These are phyloP conservation scores for Chlorociboria aeruginascens DNA, from an alignment of 495 filamentous ascomycete genomes.

Conservation along the genomic window DNA sequence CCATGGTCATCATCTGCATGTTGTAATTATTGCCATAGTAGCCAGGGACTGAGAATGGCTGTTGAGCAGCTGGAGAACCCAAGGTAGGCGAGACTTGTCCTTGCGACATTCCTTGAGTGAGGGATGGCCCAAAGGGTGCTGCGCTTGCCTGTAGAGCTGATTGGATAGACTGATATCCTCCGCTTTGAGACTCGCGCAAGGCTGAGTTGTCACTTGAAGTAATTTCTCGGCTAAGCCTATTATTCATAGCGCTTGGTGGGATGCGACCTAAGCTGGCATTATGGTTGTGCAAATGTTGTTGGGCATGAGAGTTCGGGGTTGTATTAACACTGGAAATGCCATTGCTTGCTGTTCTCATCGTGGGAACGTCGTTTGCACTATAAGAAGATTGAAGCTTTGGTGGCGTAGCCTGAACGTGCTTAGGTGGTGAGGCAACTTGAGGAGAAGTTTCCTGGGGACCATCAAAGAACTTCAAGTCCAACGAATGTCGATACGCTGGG, in stretches of 20 bases:
- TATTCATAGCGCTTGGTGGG: constrained; percentile 45
- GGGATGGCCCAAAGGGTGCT: constrained; percentile 50
- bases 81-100: constrained; percentile 23
- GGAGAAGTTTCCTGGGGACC: constrained; percentile 20
- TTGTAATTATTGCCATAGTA: constrained; percentile 36
- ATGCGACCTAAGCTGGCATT: constrained; percentile 72
- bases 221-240: constrained; percentile 57
- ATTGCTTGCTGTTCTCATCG: constrained; percentile 44
- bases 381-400: constrained; percentile 76
- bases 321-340: constrained; percentile 27
- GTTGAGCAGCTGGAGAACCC: constrained; percentile 19
- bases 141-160: constrained; percentile 71
- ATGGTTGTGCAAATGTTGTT: constrained; percentile 73
- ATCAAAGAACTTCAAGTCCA: constrained; percentile 36
- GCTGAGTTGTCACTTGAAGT: constrained; percentile 34
- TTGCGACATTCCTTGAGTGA: constrained; percentile 25
- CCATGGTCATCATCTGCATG: constrained; percentile 44
- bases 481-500: constrained; percentile 42
- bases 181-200: constrained; percentile 32
- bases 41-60: constrained; percentile 24
- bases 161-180: constrained; percentile 38
- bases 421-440: constrained; percentile 26
- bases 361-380: constrained; percentile 84
- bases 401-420: constrained; percentile 36
- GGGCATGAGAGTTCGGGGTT: constrained; percentile 53